phyloP scores from a whole-genome alignment of 768 basidiomycete species.

The Pisolithus marmoratus region DNA sequence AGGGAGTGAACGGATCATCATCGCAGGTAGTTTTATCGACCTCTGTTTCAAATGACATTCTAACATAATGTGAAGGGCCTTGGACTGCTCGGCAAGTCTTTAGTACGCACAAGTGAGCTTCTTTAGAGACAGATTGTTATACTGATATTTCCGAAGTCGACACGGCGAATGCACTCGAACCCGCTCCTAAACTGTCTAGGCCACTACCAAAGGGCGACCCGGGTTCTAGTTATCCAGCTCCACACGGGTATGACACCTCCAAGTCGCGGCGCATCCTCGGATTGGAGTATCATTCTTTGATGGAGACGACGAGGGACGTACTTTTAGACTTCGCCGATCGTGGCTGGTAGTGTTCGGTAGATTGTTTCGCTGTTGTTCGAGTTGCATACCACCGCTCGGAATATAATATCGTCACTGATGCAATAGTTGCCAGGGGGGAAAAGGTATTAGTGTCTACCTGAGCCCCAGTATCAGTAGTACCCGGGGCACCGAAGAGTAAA shows the following conservation, averaged over 20 bases:
- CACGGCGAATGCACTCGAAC: conserved; percentile 28
- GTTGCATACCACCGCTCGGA: no score
- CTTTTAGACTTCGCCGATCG: conserved; percentile 35
- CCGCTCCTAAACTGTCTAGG: conserved; percentile 25
- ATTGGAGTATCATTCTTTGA: conserved; percentile 34
- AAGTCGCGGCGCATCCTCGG: conserved; percentile 39
- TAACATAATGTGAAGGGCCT: conserved; percentile 8
- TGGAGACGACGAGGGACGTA: conserved; percentile 36
- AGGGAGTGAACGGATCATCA: conserved; percentile 52
- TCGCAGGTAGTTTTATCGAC: conserved; percentile 22
- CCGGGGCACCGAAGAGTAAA: no score
- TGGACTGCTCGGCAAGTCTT: conserved; percentile 28
- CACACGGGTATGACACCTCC: conserved; percentile 17
- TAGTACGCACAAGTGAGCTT: conserved; percentile 10
- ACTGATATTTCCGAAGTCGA: conserved; percentile 25
- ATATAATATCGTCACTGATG: no score
- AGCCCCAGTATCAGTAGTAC: no score
- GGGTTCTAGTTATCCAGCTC: conserved; percentile 20
- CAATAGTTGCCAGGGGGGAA: no score
- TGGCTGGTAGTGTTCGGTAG: no score
- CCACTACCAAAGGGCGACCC: conserved; percentile 29
- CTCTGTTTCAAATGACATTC: no score
- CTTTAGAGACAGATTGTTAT: neutral
- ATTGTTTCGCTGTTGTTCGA: no score
- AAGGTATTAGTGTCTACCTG: no score